Percentiles rank a stretch among this genome's conserved stretches.
phyloP scores from a whole-genome alignment of 176 grass and related monocot genomes.

The Raddia distichophylla region DNA sequence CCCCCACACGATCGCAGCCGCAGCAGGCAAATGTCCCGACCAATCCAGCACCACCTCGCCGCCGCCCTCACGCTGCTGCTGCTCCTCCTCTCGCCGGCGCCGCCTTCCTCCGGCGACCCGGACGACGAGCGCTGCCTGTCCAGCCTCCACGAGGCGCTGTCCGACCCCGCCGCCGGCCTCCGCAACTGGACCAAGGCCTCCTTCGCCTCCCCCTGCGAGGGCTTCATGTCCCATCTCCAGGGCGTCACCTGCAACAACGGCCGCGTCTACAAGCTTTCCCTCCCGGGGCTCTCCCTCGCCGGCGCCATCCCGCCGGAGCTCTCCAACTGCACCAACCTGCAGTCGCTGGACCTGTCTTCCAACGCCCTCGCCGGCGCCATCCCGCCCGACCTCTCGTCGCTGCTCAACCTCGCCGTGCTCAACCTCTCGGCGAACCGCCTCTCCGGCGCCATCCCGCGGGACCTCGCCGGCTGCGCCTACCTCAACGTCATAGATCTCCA shows the following conservation, averaged over 20 bases:
- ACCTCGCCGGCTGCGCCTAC: slow-evolving; percentile 70
- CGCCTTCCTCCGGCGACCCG: slow-evolving; percentile 39
- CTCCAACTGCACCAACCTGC: slow-evolving; percentile 86
- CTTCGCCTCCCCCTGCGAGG: slow-evolving; percentile 65
- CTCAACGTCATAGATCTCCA: slow-evolving; percentile 91
- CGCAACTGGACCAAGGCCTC: slow-evolving; percentile 59
- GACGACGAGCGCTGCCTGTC: slow-evolving; percentile 69
- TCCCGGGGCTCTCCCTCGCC: slow-evolving; percentile 45
- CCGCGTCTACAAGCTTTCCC: slow-evolving; percentile 78
- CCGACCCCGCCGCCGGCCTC: slow-evolving; percentile 35
- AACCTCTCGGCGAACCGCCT: slow-evolving; percentile 75
- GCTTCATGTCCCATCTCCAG: slow-evolving; percentile 58
- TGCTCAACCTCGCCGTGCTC: slow-evolving; percentile 78
- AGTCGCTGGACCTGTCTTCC: slow-evolving; percentile 77
- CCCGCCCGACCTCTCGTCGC: slow-evolving; percentile 53
- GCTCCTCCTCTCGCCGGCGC: background rate
- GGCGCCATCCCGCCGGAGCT: slow-evolving; percentile 58
- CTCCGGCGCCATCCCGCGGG: slow-evolving; percentile 57
- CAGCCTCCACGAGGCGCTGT: slow-evolving; percentile 51
- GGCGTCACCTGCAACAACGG: slow-evolving; percentile 89
- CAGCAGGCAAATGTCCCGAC: slow-evolving; percentile 37
- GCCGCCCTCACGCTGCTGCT: background rate
- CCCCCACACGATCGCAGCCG: too few species aligned
- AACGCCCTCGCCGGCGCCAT: slow-evolving; percentile 60
- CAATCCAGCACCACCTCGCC: slow-evolving; percentile 11